Base-by-base conservation (phyloP, 164 flowering plant genomes). In the Warburgia ugandensis region DNA sequence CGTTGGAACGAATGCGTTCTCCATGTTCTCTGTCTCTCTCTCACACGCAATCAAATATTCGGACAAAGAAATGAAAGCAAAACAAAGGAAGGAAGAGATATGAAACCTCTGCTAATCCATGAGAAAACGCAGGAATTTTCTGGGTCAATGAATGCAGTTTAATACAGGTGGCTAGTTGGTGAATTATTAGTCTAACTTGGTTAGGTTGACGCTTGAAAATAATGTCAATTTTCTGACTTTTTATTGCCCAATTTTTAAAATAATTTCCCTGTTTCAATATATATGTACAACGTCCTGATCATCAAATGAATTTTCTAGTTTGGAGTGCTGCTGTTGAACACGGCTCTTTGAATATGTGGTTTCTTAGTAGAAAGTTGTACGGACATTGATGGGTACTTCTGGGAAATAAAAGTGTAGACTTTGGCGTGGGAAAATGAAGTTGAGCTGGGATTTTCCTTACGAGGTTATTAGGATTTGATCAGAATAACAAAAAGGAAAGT, bases 191-290 rank as follows among this genome's bases (percentile, higher is more conserved):
- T 44, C 55, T 16, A 21, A 25, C 51, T 29, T 26, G 10, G 40
- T 59, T 59, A 57, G 63, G 58, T 60, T 46, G 27, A 38, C 11
- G n/a, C 50, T 49, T 58, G 52, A 46, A 51, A 37, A 21, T 37
- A 21, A 29, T 37, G 28, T 52, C 37, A 19, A 49, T 16, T 45
- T 22, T 17, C 33, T 36, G 42, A 55, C 59, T 47, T 35, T 33
- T 55, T 3, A 16, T 22, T 8, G 32, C 30, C 29, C 17, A n/a
- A n/a, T 2, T 23, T 23, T 30, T 43, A 9, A 32, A 16, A n/a
- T 14, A 43, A 23, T 6, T 52, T 38, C n/a, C 11, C 11, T 12
- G 43, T 42, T 45, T 35, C 3, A 31, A 25, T 32, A 32, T 31
- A 13, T 43, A 6, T 29, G 5, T 13, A 3, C 4, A 8, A 30